phyloP scores from a whole-genome alignment of 805 yeast genomes.

The Candida andamanensis region DNA sequence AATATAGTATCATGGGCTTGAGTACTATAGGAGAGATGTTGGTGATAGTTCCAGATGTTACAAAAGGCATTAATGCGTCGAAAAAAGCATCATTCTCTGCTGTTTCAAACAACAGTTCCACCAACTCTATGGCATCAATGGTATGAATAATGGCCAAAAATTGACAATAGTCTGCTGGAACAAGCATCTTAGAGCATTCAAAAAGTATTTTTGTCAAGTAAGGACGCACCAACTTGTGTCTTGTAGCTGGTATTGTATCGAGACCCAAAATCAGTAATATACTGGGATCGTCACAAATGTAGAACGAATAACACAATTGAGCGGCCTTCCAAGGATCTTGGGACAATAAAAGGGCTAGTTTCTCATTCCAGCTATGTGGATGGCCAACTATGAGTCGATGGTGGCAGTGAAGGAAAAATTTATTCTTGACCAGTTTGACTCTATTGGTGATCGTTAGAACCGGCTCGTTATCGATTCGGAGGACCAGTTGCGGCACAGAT shows the following conservation, averaged over 20 bases:
- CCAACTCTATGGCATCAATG: constrained; percentile 10
- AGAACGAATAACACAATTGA: constrained; percentile 49
- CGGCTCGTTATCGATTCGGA: constrained; percentile 1
- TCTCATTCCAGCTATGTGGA: constrained; percentile 67
- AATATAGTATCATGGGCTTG: constrained; percentile 53
- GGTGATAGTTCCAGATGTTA: constrained; percentile 42
- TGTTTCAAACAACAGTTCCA: constrained; percentile 18
- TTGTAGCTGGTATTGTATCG: constrained; percentile 16
- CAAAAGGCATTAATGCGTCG: constrained; percentile 46
- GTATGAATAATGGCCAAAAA: no score
- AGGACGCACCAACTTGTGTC: constrained; percentile 47
- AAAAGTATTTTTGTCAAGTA: constrained; percentile 58
- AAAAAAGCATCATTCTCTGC: constrained; percentile 40
- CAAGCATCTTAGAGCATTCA: constrained; percentile 1
- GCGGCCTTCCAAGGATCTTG: constrained; percentile 58
- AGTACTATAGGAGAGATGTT: constrained; percentile 60
- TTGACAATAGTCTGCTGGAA: background rate
- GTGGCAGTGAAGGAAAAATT: constrained; percentile 3
- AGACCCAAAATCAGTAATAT: constrained; percentile 11
- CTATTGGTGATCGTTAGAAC: constrained; percentile 3
- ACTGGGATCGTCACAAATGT: constrained; percentile 35
- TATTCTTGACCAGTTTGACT: constrained; percentile 8
- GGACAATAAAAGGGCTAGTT: constrained; percentile 41
- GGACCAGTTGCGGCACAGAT: background rate
- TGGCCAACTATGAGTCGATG: constrained; percentile 49